phyloP scores from a whole-genome alignment of 139 green algal genomes.

The Ostreobium quekettii region DNA sequence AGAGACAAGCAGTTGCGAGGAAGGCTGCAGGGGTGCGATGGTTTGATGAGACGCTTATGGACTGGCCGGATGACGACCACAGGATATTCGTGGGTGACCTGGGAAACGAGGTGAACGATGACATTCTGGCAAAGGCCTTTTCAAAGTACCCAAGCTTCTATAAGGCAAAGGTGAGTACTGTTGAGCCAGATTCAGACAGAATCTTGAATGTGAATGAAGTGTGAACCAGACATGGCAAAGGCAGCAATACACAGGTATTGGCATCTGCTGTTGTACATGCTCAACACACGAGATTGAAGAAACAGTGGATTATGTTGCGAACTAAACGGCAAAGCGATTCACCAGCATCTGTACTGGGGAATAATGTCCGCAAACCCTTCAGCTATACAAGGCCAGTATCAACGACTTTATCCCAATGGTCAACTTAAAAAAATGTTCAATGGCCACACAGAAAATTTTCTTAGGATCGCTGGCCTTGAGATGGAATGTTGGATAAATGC shows the following conservation, averaged over 20 bases:
- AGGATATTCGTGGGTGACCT: conserved; percentile 96
- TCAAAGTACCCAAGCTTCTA: conserved; percentile 74
- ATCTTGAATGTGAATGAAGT: no score
- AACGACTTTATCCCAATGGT: no score
- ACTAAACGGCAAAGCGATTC: not conserved
- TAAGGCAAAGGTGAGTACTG: conserved; percentile 62
- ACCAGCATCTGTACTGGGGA: not conserved
- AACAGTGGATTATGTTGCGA: not conserved
- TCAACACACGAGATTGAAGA: not conserved
- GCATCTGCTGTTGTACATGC: not conserved
- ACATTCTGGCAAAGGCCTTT: conserved; percentile 76
- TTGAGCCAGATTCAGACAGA: not conserved
- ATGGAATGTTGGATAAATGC: no score
- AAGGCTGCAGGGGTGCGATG: conserved; percentile 46
- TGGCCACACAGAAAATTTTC: no score
- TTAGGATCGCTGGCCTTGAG: no score
- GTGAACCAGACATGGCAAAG: no score
- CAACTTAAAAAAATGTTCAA: no score
- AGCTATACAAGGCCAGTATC: no score
- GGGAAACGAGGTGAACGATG: conserved; percentile 86
- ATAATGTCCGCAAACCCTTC: not conserved
- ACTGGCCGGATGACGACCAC: conserved; percentile 91
- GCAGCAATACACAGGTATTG: conserved; percentile 1
- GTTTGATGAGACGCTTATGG: conserved; percentile 64
- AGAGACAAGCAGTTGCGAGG: conserved; percentile 19